Conservation (phyloP, 257 asterid genomes). For the Ophiorrhiza pumila region DNA sequence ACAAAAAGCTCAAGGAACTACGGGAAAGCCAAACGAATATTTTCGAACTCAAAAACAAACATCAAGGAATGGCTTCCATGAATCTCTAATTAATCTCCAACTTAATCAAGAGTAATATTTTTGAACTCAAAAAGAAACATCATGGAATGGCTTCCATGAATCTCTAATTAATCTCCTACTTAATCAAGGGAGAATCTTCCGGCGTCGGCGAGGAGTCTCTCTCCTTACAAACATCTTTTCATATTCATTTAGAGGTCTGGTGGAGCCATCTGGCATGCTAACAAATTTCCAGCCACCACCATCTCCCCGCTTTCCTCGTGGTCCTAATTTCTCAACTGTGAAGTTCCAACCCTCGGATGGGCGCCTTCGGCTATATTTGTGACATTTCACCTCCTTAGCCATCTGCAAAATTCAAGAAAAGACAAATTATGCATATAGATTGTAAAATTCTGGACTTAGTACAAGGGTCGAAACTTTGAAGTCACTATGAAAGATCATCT, state of each 20-base stretch:
- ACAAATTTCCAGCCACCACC: constrained; percentile 91
- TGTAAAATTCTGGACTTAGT: neutral
- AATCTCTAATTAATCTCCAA: constrained; percentile 1
- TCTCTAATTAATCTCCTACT: neutral
- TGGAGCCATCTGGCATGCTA: constrained; percentile 85
- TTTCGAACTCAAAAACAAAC: neutral
- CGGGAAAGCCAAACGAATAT: too few species aligned
- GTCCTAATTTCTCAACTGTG: constrained; percentile 83
- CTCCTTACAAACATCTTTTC: constrained; percentile 84
- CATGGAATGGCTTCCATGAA: neutral
- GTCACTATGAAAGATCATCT: neutral
- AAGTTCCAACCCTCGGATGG: constrained; percentile 90
- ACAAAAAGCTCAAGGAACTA: neutral
- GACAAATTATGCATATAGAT: neutral
- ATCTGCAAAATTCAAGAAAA: constrained; percentile 36
- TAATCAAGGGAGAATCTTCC: constrained; percentile 61
- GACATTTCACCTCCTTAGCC: constrained; percentile 68
- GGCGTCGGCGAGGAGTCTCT: constrained; percentile 81
- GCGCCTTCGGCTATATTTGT: constrained; percentile 86
- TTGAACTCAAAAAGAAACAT: neutral
- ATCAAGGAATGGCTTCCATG: neutral
- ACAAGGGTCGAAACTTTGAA: neutral
- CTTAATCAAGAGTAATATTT: constrained; percentile 50
- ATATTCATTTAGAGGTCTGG: constrained; percentile 66
- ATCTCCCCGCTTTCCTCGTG: constrained; percentile 67